Evolutionary conservation across 306 rosid genomes (phyloP), one percentile per base, ranked within the genome.

Genomic region (Lotus japonicus): DNA sequence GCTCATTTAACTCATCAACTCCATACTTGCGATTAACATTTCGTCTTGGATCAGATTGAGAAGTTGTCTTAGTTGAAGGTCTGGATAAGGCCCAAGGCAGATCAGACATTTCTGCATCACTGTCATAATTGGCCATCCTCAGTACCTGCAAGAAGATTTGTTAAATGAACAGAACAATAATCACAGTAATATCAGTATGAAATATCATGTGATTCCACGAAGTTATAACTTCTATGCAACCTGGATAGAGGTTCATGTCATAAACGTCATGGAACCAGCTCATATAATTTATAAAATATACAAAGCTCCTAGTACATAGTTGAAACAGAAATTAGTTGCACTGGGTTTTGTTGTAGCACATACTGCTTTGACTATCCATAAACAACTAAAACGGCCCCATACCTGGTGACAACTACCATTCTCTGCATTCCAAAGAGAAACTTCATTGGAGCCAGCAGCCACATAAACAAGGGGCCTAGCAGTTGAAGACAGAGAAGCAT

Each of bases 371-470:
- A 36, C 15, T 18, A 46, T 16, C 45, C 21, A 62, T 14, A 48
- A 55, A 28, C 33, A 65, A 31, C 64, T 33, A 64, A 26, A 70
- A 77, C 68, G 59, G 56, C 58, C 79, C 60, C 23, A 65, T 78
- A 92, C 98, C 98, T 90, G 97, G 85, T 90, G 98, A 80, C 98
- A 94, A 78, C 89, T 94, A 64, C 92, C 88, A 80, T 86, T 91
- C 79, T 94, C 98, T 51, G 96, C 97, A 85, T 94, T 94, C 98
- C 98, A 94, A 71, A 94, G 98, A 59, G 96, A 90, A 77, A 94
- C 96, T 85, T 94, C 97, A 73, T 85, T 88, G 80, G 89, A 90
- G 42, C 98, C 98, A 31, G 97, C 96, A 26, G 97, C 92, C 67
- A 94, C 97, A 79, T 88, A 94, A 71, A 94, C 86, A 80, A 90